Evolutionary conservation across 2,329 filamentous ascomycete species (phyloP), one percentile per base, ranked within the genome.

Genomic region (Diplodia sapinea): DNA sequence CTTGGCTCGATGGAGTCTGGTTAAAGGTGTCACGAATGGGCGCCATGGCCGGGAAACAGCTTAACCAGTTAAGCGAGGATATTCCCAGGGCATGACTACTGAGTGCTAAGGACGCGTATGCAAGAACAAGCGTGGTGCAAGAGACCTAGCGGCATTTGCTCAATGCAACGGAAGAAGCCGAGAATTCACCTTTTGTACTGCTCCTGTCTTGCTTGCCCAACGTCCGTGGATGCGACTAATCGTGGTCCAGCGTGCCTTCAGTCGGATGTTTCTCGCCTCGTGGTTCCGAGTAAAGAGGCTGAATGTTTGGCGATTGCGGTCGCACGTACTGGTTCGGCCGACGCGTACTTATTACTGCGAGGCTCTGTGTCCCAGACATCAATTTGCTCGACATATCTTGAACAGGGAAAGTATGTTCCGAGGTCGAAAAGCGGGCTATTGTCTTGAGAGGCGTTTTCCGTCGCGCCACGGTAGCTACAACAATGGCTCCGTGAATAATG

Each of bases 1-100:
- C 26, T 20, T 49, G 57, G 11, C 40, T 49, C 26, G 17, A 43
- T 43, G 26, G 47, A 50, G 15, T 49, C 26, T 61, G 31, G 33
- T 61, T 29, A 23, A 40, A 61, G 13, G 36, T 50, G n/a, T 33
- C 57, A 61, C 40, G 57, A 50, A 61, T 61, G n/a, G 57, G 40
- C 40, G 33, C 36, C 15, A 13, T 13, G 36, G 8, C 40, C 7
- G 38, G 29, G 13, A 11, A 1, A 20, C 13, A 49, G 29, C 40
- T 36, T 8, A n/a, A n/a, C 43, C 17, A 23, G 40, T 33, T 15
- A 33, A 49, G 57, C 57, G 40, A 23, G 29, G n/a, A 29, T 20
- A 15, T 17, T 61, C 57, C 40, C 33, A 2, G 57, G 31, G 20
- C n/a, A 17, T 29, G 40, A 1, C 8, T 8, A 4, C 8, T 8